Base-by-base conservation (phyloP, 1,139 yeast genomes). In the Blastobotrys buckinghamii region DNA sequence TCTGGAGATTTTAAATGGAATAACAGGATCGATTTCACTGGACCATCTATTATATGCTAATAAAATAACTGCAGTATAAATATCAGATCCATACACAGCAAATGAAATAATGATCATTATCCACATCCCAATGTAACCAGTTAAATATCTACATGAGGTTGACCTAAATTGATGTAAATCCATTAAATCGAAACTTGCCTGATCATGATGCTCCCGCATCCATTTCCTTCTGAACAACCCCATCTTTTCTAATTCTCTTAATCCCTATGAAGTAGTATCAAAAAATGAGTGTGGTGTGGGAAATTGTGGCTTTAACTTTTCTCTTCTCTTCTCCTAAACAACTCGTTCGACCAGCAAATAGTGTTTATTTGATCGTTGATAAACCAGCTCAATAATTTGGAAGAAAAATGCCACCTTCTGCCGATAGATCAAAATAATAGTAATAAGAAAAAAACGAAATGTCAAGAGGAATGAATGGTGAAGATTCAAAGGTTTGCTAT, bases 1-100 rank as follows among this genome's bases (percentile, higher is more conserved):
- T 62, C 85, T 81, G 47, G 94, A 79, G 51, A 76, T 82, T 62
- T 60, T 74, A 69, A 76, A 79, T 53, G 75, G 85, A 62, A 77
- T 77, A 61, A 68, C 81, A 51, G 83, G 79, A 50, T 74, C 65
- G 33, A 73, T 76, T 40, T 70, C 66, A 13, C 78, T 71, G 3
- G 84, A 78, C 96, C 96, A 88, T 48, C 78, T 73, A 59, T 84
- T 79, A 65, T 82, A 82, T 1, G 85, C 94, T 55, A 88, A 71
- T 47, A 88, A 76, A 56, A 79, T 81, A 51, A 88, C 69, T 62
- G 94, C 82, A 0, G 96, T 86, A 67, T 86, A 88, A 22, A 87
- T 73, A 68, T 88, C 97, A 4, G 85, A 76, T 1, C 75, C 87
- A 43, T 84, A 70, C 48, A 85, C 76, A 0, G 80, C 79, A 50